These are phyloP conservation scores for Linaria vulgaris DNA, from an alignment of 257 asterid species.

Conservation along the genomic window DNA sequence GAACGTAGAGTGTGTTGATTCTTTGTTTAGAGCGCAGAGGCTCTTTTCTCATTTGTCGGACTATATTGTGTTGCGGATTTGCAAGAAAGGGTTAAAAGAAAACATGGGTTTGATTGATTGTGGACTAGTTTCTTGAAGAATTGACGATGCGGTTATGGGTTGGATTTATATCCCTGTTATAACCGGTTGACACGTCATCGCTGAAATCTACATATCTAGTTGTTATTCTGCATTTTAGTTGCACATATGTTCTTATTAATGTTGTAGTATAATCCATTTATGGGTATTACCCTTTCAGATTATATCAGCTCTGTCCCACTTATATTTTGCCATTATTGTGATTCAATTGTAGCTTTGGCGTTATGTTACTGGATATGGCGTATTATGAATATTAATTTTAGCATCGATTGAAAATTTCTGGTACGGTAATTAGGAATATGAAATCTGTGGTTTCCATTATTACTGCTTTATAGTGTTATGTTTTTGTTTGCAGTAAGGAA, in stretches of 20 bases:
- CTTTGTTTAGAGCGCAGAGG: background rate
- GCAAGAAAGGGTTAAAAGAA: too few species aligned
- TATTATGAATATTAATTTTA: constrained; percentile 15
- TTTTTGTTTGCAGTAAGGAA: constrained; percentile 31
- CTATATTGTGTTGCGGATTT: too few species aligned
- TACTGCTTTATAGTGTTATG: constrained; percentile 8
- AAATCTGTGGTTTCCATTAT: constrained; percentile 6
- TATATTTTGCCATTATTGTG: background rate
- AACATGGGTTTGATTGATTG: too few species aligned
- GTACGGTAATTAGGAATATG: background rate
- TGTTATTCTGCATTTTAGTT: too few species aligned
- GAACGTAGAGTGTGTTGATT: background rate
- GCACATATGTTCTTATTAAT: too few species aligned
- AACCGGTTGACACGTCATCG: too few species aligned
- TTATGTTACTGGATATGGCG: background rate
- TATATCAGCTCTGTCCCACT: background rate
- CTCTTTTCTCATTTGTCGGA: too few species aligned
- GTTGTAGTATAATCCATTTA: too few species aligned
- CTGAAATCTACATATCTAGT: too few species aligned
- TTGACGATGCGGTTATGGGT: background rate
- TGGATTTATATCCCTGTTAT: too few species aligned
- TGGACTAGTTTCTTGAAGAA: too few species aligned
- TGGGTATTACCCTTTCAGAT: too few species aligned
- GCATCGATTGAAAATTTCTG: background rate
- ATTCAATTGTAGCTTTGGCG: background rate